A percentile compares a stretch with the other conserved stretches of the same genome.
Conservation (phyloP, 148 eudicot genomes). For the Cornus kousa region DNA sequence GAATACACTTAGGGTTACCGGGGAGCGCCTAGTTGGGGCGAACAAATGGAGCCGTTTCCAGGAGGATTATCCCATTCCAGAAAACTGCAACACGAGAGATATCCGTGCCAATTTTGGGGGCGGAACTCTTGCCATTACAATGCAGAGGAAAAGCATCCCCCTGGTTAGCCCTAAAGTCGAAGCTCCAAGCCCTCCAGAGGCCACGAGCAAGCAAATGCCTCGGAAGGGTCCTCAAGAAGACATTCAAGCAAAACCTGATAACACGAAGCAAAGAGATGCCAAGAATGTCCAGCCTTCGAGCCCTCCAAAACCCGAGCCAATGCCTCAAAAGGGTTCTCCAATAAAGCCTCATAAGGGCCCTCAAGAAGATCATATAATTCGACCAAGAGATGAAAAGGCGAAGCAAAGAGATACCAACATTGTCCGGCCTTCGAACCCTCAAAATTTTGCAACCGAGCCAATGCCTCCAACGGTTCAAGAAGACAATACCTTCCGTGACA, state of each 20-base stretch:
- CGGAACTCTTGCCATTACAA: constrained; percentile 44
- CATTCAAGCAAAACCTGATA: not conserved
- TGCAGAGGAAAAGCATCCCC: constrained; percentile 33
- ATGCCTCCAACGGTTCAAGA: too few relatives aligned
- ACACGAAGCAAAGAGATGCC: not conserved
- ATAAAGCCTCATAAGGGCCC: too few relatives aligned
- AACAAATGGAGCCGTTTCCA: constrained; percentile 59
- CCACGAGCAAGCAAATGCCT: not conserved
- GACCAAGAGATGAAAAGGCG: too few relatives aligned
- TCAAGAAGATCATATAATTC: too few relatives aligned
- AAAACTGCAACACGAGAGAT: constrained; percentile 35
- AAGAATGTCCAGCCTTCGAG: too few relatives aligned
- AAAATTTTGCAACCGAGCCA: too few relatives aligned
- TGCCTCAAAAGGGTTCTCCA: too few relatives aligned
- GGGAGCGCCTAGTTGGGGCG: constrained; percentile 43
- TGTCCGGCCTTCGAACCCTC: too few relatives aligned
- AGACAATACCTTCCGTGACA: too few relatives aligned
- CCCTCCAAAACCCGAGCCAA: too few relatives aligned
- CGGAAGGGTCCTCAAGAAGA: not conserved
- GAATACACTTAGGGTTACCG: constrained; percentile 44
- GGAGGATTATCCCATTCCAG: constrained; percentile 48
- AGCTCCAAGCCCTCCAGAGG: not conserved
- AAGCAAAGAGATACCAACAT: too few relatives aligned
- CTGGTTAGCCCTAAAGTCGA: not conserved
- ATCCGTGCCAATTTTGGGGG: constrained; percentile 60